These are phyloP conservation scores for Aspergillus sclerotialis DNA, from an alignment of 2,329 filamentous ascomycete species.

Conservation along the genomic window DNA sequence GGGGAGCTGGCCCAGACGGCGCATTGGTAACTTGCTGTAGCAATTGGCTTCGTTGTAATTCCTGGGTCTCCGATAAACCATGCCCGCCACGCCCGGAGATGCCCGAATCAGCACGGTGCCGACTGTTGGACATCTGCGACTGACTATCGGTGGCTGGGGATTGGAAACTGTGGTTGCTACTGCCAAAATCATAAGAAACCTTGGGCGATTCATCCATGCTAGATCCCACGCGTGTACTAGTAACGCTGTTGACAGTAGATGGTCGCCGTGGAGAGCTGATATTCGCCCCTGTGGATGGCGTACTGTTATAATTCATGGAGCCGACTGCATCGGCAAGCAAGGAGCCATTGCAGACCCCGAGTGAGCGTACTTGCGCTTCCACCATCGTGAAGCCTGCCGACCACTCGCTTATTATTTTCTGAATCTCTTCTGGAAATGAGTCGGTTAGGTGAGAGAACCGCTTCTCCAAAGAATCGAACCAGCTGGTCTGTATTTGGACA, in stretches of 20 bases:
- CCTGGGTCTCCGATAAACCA: constrained; percentile 44
- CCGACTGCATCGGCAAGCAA: constrained; percentile 53
- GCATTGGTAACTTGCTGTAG: constrained; percentile 43
- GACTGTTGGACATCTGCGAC: constrained; percentile 23
- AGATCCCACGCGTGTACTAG: constrained; percentile 53
- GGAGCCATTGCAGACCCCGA: constrained; percentile 72
- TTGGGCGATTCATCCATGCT: constrained; percentile 58
- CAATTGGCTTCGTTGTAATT: constrained; percentile 45
- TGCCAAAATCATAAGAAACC: constrained; percentile 59
- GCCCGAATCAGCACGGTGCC: constrained; percentile 51
- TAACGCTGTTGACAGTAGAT: constrained; percentile 43
- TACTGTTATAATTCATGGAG: constrained; percentile 47
- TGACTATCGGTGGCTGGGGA: constrained; percentile 44
- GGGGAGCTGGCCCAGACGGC: constrained; percentile 28
- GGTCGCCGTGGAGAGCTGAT: constrained; percentile 41
- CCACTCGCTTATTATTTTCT: constrained; percentile 72
- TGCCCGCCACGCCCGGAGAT: constrained; percentile 40
- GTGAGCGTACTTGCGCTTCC: constrained; percentile 62
- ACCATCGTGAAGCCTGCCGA: constrained; percentile 69
- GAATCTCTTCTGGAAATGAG: constrained; percentile 58
- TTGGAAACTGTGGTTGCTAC: constrained; percentile 60
- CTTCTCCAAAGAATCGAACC: constrained; percentile 76
- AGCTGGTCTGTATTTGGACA: constrained; percentile 73
- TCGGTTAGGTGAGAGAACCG: constrained; percentile 72
- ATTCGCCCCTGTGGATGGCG: constrained; percentile 37